Percentiles rank a stretch among this genome's conserved stretches.
Conservation (phyloP, 768 basidiomycete genomes). For the Pluteus cervinus region DNA sequence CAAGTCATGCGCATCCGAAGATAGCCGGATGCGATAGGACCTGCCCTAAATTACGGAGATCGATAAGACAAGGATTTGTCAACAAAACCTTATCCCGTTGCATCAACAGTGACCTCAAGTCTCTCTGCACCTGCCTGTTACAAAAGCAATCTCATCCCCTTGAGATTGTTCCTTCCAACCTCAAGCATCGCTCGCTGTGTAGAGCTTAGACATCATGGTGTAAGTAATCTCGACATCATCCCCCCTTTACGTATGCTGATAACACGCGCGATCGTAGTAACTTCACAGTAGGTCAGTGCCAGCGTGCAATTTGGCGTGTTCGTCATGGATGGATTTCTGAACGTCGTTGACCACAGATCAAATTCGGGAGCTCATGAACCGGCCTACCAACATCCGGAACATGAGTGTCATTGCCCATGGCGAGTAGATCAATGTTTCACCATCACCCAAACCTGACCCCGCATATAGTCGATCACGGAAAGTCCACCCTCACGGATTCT, state of each 20-base stretch:
- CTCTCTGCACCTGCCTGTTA: slow-evolving; percentile 19
- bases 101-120: slow-evolving; percentile 30
- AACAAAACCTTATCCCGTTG: slow-evolving; percentile 31
- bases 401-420: slow-evolving; percentile 94
- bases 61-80: slow-evolving; percentile 36
- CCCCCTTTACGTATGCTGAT: slow-evolving; percentile 19
- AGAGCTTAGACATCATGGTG: slow-evolving; percentile 72
- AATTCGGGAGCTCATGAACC: slow-evolving; percentile 85
- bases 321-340: too few species aligned
- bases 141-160: slow-evolving; percentile 23
- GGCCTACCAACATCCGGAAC: slow-evolving; percentile 88
- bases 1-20: too few species aligned
- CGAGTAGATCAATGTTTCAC: slow-evolving; percentile 28
- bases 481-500: slow-evolving; percentile 98
- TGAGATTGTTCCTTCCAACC: slow-evolving; percentile 22
- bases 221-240: slow-evolving; percentile 36
- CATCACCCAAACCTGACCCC: slow-evolving; percentile 5
- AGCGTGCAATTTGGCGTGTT: slow-evolving; percentile 2
- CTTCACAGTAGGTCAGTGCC: slow-evolving; percentile 76
- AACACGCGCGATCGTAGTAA: slow-evolving; percentile 48
- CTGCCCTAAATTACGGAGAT: slow-evolving; percentile 32
- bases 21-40: too few species aligned
- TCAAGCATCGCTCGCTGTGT: too few species aligned
- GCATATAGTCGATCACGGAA: slow-evolving; percentile 93
- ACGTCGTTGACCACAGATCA: slow-evolving; percentile 49